Evolutionary conservation across 331 rosid species (phyloP).

Genomic region (Acacia pycnantha): DNA sequence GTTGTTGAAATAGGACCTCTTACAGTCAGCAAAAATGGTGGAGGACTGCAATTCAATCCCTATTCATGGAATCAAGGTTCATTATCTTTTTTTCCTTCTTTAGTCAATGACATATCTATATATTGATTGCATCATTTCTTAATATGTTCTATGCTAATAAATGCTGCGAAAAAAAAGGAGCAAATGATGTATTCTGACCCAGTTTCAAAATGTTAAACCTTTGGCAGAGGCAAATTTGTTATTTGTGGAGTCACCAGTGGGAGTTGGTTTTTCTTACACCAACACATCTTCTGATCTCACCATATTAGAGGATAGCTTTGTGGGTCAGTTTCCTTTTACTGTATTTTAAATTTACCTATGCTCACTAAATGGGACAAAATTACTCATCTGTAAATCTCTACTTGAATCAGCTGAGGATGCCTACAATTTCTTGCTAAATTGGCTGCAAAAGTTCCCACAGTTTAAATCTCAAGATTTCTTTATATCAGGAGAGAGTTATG

Average conservation of each 20-base stretch:
- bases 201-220: constrained; percentile 5
- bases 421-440: constrained; percentile 57
- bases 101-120: not conserved
- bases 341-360: not conserved
- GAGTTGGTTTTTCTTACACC: constrained; percentile 61
- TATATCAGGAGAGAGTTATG: constrained; percentile 65
- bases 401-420: constrained; percentile 51
- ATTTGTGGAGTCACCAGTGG: constrained; percentile 60
- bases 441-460: constrained; percentile 56
- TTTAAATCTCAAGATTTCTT: constrained; percentile 45
- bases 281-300: constrained; percentile 56
- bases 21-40: constrained; percentile 41
- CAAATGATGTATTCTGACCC: not conserved
- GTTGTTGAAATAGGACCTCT: constrained; percentile 58
- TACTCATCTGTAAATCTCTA: not conserved
- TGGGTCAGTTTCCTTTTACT: constrained; percentile 38
- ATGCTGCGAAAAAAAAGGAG: not conserved
- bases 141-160: not conserved
- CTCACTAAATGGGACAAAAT: constrained; percentile 15
- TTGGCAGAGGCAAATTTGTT: constrained; percentile 55
- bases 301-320: constrained; percentile 47
- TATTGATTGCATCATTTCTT: not conserved
- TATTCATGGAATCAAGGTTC: constrained; percentile 57
- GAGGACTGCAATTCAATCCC: constrained; percentile 38
- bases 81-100: not conserved